Base-by-base conservation (phyloP, 768 basidiomycete genomes). In the Mycena indigotica region DNA sequence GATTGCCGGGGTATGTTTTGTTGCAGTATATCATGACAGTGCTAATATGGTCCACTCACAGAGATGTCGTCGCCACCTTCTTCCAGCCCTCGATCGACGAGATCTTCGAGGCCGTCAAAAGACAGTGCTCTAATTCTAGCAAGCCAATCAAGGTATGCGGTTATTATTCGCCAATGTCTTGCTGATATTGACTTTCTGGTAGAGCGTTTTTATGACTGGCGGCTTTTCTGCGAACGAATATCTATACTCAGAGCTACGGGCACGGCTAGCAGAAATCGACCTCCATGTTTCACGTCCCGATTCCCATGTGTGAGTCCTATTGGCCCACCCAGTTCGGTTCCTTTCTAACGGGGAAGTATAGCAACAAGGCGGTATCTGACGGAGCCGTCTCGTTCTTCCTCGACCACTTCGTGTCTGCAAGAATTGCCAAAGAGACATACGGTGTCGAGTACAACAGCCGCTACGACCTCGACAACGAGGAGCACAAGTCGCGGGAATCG, bases 61-160 rank as follows among this genome's bases (percentile, higher is more conserved):
- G 79, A 19, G 60, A 62, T 19, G 65, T 72, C 19, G 72, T 83
- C 21, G 71, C 69, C 17, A 64, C 67, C 0, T 74, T 80, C 41
- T 83, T 83, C 52, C 71, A 78, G 40, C 78, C 76, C 13, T 79
- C 79, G 0, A 66, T 80, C 4, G 50, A 69, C 17, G 70, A 63
- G 13, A 75, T 75, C 28, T 66, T 71, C 3, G 70, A 72, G 10
- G 73, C 74, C 5, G 71, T 82, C 41, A 63, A 54, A 50, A 63
- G 67, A 3, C 73, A 76, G 56, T 64, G 68, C 38, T 63, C 8
- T 8, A 8, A 35, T 8, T 35, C 32, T 17, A 35, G 17, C 10
- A 35, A 35, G 17, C 32, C 32, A 8, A 35, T 35, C 8, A 35
- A 35, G 8, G 32, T 35, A 17, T n/a, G 32, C 32, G 32, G 17